These are phyloP conservation scores for Croton setiger DNA, from an alignment of 441 rosid species.

Conservation along the genomic window DNA sequence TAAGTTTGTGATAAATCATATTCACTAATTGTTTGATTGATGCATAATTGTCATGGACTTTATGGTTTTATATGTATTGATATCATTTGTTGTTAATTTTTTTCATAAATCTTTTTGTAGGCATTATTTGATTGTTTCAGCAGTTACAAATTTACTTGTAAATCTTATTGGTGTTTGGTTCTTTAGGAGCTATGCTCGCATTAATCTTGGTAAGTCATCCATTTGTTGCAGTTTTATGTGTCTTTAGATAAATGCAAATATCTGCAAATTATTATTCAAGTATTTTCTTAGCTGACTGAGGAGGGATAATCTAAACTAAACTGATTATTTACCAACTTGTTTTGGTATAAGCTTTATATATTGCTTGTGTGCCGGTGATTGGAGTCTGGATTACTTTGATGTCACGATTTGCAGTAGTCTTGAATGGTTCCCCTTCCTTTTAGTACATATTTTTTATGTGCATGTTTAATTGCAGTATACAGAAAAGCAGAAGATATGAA, in stretches of 20 bases:
- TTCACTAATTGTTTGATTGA: neutral
- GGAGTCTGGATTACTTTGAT: neutral
- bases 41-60: neutral
- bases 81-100: neutral
- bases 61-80: conserved; percentile 1
- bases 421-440: neutral
- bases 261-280: neutral
- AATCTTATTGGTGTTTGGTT: conserved; percentile 96
- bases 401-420: neutral
- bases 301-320: neutral
- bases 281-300: neutral
- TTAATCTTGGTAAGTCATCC: conserved; percentile 63
- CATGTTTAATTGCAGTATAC: conserved; percentile 54
- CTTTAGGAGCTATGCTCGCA: conserved; percentile 93
- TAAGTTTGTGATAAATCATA: neutral
- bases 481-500: conserved; percentile 98
- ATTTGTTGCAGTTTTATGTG: conserved; percentile 13
- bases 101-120: conserved; percentile 38
- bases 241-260: neutral
- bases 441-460: neutral
- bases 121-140: conserved; percentile 96
- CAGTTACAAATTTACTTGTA: conserved; percentile 84
- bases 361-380: neutral
- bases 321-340: neutral
- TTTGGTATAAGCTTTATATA: neutral